A percentile compares a stretch with the other conserved stretches of the same genome.
These are phyloP conservation scores for Nothophytophthora sp. DNA, from an alignment of 352 stramenopile genomes.

Conservation along the genomic window DNA sequence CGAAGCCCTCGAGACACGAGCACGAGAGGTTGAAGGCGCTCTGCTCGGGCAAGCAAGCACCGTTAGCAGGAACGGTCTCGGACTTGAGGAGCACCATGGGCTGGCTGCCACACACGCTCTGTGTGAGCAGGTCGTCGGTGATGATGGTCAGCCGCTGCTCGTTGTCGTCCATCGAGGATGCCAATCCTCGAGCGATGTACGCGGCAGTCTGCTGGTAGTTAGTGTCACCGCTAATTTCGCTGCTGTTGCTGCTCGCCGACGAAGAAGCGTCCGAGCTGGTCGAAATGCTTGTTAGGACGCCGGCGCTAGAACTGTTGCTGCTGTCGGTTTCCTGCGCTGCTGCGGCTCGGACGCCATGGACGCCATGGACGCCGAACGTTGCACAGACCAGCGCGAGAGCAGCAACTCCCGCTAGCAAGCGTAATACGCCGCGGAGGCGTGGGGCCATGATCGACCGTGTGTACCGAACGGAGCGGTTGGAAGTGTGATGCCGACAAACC, in stretches of 20 bases:
- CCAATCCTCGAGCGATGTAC: slow-evolving; percentile 38
- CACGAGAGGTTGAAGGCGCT: slow-evolving; percentile 48
- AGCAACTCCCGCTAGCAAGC: slow-evolving; percentile 9
- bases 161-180: slow-evolving; percentile 24
- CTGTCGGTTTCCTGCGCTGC: slow-evolving; percentile 6
- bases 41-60: slow-evolving; percentile 29
- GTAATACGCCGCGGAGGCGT: slow-evolving; percentile 27
- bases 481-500: slow-evolving; percentile 8
- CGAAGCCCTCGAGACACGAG: slow-evolving; percentile 37
- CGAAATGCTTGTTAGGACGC: slow-evolving; percentile 1
- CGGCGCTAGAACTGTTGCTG: neutral
- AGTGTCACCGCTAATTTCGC: slow-evolving; percentile 4
- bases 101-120: slow-evolving; percentile 36
- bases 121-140: slow-evolving; percentile 23
- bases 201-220: slow-evolving; percentile 12
- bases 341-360: neutral
- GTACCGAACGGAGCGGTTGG: slow-evolving; percentile 38
- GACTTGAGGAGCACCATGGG: slow-evolving; percentile 44
- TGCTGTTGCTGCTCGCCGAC: neutral
- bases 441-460: slow-evolving; percentile 21
- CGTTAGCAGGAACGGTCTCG: slow-evolving; percentile 20
- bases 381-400: slow-evolving; percentile 5
- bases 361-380: neutral
- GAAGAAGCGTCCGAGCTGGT: neutral
- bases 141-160: slow-evolving; percentile 38